These are phyloP conservation scores for Aaosphaeria pasadenensis DNA, from an alignment of 2,329 filamentous ascomycete species.

Conservation along the genomic window DNA sequence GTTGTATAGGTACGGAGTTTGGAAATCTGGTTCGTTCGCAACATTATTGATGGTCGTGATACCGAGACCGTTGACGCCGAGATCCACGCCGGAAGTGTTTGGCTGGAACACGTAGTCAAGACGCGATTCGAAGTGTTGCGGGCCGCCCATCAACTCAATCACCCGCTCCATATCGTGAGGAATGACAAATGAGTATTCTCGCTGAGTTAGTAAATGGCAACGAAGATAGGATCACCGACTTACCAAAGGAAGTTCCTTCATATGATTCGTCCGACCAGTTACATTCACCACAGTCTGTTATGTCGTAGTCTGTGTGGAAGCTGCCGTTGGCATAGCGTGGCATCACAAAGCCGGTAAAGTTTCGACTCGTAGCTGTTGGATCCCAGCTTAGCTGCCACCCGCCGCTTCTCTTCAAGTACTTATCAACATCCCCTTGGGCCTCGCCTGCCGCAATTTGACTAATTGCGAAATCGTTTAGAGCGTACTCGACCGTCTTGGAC, in stretches of 20 bases:
- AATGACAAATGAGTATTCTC: constrained; percentile 44
- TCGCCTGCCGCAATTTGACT: constrained; percentile 40
- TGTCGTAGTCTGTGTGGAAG: constrained; percentile 40
- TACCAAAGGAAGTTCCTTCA: constrained; percentile 40
- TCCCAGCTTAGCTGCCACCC: constrained; percentile 45
- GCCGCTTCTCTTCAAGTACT: constrained; percentile 38
- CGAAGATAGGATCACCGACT: background rate
- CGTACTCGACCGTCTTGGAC: constrained; percentile 43
- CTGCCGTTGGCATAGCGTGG: constrained; percentile 34
- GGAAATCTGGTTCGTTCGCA: constrained; percentile 41
- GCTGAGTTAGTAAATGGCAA: background rate
- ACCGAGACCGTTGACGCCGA: constrained; percentile 33
- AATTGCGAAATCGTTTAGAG: constrained; percentile 44
- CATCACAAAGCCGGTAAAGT: constrained; percentile 38
- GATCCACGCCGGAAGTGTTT: constrained; percentile 35
- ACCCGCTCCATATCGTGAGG: constrained; percentile 43
- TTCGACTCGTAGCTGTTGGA: constrained; percentile 31
- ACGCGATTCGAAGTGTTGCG: constrained; percentile 35
- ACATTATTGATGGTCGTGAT: constrained; percentile 37
- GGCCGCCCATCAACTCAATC: constrained; percentile 43
- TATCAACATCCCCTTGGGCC: constrained; percentile 37
- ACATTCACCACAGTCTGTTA: constrained; percentile 41
- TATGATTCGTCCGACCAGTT: constrained; percentile 43
- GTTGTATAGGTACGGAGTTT: constrained; percentile 41
- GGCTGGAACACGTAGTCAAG: constrained; percentile 43